phyloP scores from a whole-genome alignment of 768 basidiomycete species.

The Phanerochaete sordida region DNA sequence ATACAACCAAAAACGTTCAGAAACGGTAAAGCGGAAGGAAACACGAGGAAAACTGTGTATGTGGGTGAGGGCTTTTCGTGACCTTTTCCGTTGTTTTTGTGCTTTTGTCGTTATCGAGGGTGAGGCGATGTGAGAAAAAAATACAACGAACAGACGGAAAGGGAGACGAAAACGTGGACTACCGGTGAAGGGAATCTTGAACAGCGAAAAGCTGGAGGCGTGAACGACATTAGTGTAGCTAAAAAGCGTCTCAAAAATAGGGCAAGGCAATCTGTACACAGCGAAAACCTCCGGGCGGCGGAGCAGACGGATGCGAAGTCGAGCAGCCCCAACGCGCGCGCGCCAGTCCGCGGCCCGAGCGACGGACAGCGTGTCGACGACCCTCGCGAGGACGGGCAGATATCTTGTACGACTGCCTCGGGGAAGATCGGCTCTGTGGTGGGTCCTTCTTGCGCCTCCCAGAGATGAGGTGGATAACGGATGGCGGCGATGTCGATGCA shows the following conservation, averaged over 20 bases:
- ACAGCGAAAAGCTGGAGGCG: constrained; percentile 26
- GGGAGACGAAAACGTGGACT: constrained; percentile 10
- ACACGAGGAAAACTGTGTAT: constrained; percentile 22
- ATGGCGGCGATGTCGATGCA: constrained; percentile 23
- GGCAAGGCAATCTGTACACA: constrained; percentile 34
- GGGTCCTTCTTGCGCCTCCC: not conserved
- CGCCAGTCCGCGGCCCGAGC: not conserved
- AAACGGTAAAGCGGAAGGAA: constrained; percentile 13
- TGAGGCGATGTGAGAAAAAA: constrained; percentile 36
- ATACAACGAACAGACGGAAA: constrained; percentile 22
- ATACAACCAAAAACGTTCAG: constrained; percentile 15
- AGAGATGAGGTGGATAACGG: constrained; percentile 3
- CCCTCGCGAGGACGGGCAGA: not conserved
- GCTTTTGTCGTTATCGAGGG: constrained; percentile 24
- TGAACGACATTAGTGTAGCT: constrained; percentile 29
- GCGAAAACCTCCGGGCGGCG: constrained; percentile 16
- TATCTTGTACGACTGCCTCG: constrained; percentile 1
- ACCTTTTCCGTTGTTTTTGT: constrained; percentile 47
- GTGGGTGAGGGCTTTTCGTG: constrained; percentile 32
- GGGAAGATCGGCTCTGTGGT: not conserved
- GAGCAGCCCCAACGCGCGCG: not conserved
- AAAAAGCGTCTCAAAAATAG: constrained; percentile 35
- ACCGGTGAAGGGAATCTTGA: constrained; percentile 2
- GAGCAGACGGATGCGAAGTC: constrained; percentile 12
- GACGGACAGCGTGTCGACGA: constrained; percentile 16